phyloP scores from a whole-genome alignment of 805 yeast species.

The Candida nonsorbophila region DNA sequence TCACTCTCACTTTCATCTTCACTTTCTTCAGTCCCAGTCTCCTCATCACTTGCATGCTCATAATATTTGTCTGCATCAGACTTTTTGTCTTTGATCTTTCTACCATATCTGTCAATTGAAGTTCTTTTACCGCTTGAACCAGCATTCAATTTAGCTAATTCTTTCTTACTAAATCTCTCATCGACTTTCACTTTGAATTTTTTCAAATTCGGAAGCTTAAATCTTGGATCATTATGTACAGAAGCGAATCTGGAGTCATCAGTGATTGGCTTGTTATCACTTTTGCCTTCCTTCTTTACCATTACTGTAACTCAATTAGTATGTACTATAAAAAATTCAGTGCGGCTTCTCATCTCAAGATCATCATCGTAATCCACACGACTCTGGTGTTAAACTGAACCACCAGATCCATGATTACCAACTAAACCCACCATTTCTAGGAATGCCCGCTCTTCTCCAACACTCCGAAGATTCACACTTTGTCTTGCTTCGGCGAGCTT shows the following conservation, averaged over 20 bases:
- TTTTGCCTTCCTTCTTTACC: constrained; percentile 4
- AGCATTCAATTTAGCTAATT: constrained; percentile 44
- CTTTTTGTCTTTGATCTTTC: constrained; percentile 50
- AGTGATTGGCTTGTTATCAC: constrained; percentile 29
- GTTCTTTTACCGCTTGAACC: constrained; percentile 49
- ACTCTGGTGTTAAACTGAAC: constrained; percentile 31
- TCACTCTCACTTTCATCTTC: constrained; percentile 10
- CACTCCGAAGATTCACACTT: constrained; percentile 54
- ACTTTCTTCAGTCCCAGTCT: constrained; percentile 12
- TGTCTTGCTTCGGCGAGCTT: constrained; percentile 77
- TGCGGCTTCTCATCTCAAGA: too few relatives aligned
- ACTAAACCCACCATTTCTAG: constrained; percentile 75
- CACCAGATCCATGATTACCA: constrained; percentile 42
- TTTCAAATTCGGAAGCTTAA: constrained; percentile 65
- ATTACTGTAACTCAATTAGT: too few relatives aligned
- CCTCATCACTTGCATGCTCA: constrained; percentile 33
- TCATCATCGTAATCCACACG: too few relatives aligned
- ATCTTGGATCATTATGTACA: constrained; percentile 84
- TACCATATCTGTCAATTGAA: constrained; percentile 82
- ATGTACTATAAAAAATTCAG: too few relatives aligned
- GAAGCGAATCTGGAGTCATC: constrained; percentile 73
- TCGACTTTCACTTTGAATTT: constrained; percentile 76
- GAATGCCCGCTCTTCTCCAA: constrained; percentile 81
- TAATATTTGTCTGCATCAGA: constrained; percentile 65
- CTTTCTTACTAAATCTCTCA: constrained; percentile 71